Base-by-base conservation (phyloP, 768 basidiomycete species). In the Lyophyllum atratum region DNA sequence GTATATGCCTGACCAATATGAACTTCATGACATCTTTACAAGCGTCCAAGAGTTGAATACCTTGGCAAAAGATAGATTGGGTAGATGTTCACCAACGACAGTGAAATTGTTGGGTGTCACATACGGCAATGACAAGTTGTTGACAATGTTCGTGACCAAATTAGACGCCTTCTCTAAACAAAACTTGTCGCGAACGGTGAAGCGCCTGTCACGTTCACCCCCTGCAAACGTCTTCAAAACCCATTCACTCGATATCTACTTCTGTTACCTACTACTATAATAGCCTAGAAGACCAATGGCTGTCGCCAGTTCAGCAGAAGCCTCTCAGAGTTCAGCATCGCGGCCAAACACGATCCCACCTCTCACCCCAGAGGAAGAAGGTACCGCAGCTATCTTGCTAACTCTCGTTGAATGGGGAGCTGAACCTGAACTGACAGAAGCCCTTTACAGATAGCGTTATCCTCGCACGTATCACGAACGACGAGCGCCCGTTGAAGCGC, bases 381-480 rank as follows among this genome's bases (percentile, higher is more conserved):
- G 85, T 80, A 55, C 33, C 66, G 57, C 58, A 49, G 17, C 37
- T 26, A 29, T 17, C 45, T 24, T 44, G 46, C 43, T 49, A 49
- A 25, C 51, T 42, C 24, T 25, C 53, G 56, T 54, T 25, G 33
- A 42, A 42, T 25, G 34, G 49, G 34, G 46, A 55, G 39, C 62
- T 59, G 54, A 65, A 56, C 40, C 56, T 46, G 56, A 54, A 56
- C 69, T 74, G 59, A 74, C 68, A 67, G 65, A 55, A 58, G 52
- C 64, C 64, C 56, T 33, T 53, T 55, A 54, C 62, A 93, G 92
- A 94, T 73, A 81, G 83, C 52, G 85, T 93, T 63, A 91, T 92
- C 47, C 85, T 89, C 66, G 81, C 87, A 1, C 84, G 92, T 51
- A 92, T 93, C 60, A 86, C 85, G 19, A 89, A 92, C 66, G 91